These are phyloP conservation scores for Cnidoscolus chayamansa DNA, from an alignment of 441 rosid genomes.

Conservation along the genomic window DNA sequence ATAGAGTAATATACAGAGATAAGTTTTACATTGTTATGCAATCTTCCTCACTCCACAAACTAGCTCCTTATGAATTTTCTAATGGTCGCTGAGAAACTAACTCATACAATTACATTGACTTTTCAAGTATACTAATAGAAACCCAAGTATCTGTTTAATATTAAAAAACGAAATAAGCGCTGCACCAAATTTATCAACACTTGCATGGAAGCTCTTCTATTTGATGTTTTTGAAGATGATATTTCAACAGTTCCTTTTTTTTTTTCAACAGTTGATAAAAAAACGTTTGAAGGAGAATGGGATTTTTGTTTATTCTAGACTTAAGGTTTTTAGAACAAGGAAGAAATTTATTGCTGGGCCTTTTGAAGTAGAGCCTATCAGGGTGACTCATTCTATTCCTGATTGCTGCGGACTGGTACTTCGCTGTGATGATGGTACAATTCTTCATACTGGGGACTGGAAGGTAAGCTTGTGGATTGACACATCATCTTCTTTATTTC, in stretches of 20 bases:
- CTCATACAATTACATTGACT: background rate
- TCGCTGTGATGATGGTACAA: slow-evolving; percentile 94
- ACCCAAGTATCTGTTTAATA: background rate
- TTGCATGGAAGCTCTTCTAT: background rate
- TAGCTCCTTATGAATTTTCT: background rate
- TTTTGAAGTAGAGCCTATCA: slow-evolving; percentile 90
- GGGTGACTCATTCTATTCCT: slow-evolving; percentile 96
- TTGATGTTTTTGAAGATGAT: slow-evolving; percentile 7
- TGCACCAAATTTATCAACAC: background rate
- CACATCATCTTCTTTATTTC: slow-evolving; percentile 17
- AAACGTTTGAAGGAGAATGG: slow-evolving; percentile 97
- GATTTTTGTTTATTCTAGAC: slow-evolving; percentile 83
- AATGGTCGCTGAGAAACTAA: background rate
- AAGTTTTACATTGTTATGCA: background rate
- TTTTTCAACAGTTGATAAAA: slow-evolving; percentile 66
- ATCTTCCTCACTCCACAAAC: slow-evolving; percentile 1
- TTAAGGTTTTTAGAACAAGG: slow-evolving; percentile 62
- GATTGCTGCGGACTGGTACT: slow-evolving; percentile 96
- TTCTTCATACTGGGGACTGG: slow-evolving; percentile 99
- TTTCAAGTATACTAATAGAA: slow-evolving; percentile 17
- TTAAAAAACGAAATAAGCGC: background rate
- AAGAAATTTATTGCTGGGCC: slow-evolving; percentile 87
- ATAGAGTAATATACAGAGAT: too few relatives aligned
- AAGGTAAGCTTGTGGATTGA: slow-evolving; percentile 50
- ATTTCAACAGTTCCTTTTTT: slow-evolving; percentile 4